Evolutionary conservation across 2,329 filamentous ascomycete species (phyloP).

Genomic region (Aphanocladium album): DNA sequence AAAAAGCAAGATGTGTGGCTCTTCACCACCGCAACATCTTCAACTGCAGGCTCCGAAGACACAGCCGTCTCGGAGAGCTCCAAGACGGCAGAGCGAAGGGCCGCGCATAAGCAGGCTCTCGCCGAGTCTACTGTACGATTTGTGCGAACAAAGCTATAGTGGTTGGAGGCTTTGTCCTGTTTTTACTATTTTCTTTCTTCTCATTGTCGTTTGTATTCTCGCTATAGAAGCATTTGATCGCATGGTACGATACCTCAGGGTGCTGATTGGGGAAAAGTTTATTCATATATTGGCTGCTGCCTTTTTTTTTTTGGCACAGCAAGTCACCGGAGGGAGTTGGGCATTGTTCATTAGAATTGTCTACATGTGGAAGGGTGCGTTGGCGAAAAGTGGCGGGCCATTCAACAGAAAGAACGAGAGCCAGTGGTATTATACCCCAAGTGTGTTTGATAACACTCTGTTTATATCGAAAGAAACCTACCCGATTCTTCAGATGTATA

Average conservation of each 20-base stretch:
- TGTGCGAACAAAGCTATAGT: slow-evolving; percentile 6
- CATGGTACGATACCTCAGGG: background rate
- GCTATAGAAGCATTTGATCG: slow-evolving; percentile 2
- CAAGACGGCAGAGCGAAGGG: slow-evolving; percentile 7
- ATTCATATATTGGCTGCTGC: background rate
- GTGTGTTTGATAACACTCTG: background rate
- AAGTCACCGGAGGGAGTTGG: background rate
- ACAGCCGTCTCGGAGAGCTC: slow-evolving; percentile 10
- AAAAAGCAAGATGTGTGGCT: slow-evolving; percentile 15
- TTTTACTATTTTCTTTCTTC: background rate
- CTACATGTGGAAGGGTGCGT: background rate
- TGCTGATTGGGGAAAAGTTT: background rate
- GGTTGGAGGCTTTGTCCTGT: background rate
- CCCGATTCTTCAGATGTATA: background rate
- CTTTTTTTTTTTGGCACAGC: background rate
- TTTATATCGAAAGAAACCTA: background rate
- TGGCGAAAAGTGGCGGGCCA: background rate
- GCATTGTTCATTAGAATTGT: background rate
- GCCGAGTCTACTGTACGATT: slow-evolving; percentile 13
- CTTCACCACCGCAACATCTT: slow-evolving; percentile 4
- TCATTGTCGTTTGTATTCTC: slow-evolving; percentile 3
- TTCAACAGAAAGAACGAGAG: background rate
- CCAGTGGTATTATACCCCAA: background rate
- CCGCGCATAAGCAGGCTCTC: slow-evolving; percentile 8
- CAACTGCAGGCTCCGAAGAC: slow-evolving; percentile 7